These are phyloP conservation scores for Gracilaria vermiculophylla DNA, from an alignment of 23 red algal species.

Conservation along the genomic window DNA sequence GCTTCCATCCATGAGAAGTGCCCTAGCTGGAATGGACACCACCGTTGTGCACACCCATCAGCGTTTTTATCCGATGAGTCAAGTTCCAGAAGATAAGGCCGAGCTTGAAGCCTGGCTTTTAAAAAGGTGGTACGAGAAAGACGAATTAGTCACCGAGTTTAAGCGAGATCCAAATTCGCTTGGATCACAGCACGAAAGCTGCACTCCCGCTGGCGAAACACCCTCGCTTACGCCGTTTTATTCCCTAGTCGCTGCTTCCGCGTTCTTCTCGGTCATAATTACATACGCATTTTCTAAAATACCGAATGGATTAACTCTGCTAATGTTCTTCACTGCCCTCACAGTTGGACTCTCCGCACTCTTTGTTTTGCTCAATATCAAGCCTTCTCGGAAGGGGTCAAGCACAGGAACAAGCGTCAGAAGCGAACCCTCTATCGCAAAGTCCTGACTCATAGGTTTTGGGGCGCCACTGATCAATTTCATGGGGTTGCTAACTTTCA, in stretches of 20 bases:
- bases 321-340: not conserved
- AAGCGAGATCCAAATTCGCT: constrained; percentile 30
- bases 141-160: constrained; percentile 32
- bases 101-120: constrained; percentile 53
- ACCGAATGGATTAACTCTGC: constrained; percentile 49
- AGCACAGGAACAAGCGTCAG: not conserved
- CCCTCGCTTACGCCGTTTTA: constrained; percentile 42
- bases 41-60: constrained; percentile 40
- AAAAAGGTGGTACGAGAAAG: constrained; percentile 60
- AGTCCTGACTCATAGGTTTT: constrained; percentile 1
- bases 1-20: constrained; percentile 15
- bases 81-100: constrained; percentile 45
- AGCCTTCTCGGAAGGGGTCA: constrained; percentile 37
- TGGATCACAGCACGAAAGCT: constrained; percentile 4
- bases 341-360: constrained; percentile 32
- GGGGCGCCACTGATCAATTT: not conserved
- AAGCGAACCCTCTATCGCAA: not conserved
- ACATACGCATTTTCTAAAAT: constrained; percentile 47
- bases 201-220: constrained; percentile 1
- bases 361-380: constrained; percentile 37
- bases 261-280: not conserved
- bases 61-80: constrained; percentile 27
- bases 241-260: constrained; percentile 27
- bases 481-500: not conserved
- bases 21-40: constrained; percentile 15